Conservation (phyloP, 495 filamentous ascomycete genomes). For the Xylaria telfairii region DNA sequence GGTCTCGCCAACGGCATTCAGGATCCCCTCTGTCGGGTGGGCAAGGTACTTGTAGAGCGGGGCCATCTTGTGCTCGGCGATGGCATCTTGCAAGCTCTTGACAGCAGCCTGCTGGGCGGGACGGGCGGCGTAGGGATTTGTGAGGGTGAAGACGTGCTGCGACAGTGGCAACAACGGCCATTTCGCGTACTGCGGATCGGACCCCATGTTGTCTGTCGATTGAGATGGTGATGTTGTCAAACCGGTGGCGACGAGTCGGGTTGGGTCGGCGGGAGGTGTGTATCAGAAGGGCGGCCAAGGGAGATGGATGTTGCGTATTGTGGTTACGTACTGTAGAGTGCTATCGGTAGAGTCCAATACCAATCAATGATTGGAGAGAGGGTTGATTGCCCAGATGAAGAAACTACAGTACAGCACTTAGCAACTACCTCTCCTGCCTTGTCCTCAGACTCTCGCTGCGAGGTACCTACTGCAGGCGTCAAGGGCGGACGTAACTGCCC, state of each 20-base stretch:
- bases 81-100: slow-evolving; percentile 89
- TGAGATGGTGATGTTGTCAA: background rate
- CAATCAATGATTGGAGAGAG: no score
- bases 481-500: slow-evolving; percentile 37
- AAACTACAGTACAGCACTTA: background rate
- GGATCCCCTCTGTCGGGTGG: slow-evolving; percentile 88
- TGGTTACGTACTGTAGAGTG: background rate
- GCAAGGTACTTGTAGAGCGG: slow-evolving; percentile 95
- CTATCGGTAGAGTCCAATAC: background rate
- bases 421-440: background rate
- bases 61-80: slow-evolving; percentile 93
- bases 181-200: slow-evolving; percentile 95
- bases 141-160: slow-evolving; percentile 96
- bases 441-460: no score
- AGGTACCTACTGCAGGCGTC: slow-evolving; percentile 36
- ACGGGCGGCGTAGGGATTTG: slow-evolving; percentile 79
- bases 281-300: background rate
- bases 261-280: background rate
- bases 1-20: slow-evolving; percentile 79
- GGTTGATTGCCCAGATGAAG: slow-evolving; percentile 3
- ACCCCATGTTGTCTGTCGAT: slow-evolving; percentile 69
- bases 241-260: background rate
- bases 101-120: slow-evolving; percentile 72
- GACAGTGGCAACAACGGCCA: slow-evolving; percentile 91
- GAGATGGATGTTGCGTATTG: background rate